phyloP scores from a whole-genome alignment of 768 basidiomycete species.

The Leucosporidium yakuticum region DNA sequence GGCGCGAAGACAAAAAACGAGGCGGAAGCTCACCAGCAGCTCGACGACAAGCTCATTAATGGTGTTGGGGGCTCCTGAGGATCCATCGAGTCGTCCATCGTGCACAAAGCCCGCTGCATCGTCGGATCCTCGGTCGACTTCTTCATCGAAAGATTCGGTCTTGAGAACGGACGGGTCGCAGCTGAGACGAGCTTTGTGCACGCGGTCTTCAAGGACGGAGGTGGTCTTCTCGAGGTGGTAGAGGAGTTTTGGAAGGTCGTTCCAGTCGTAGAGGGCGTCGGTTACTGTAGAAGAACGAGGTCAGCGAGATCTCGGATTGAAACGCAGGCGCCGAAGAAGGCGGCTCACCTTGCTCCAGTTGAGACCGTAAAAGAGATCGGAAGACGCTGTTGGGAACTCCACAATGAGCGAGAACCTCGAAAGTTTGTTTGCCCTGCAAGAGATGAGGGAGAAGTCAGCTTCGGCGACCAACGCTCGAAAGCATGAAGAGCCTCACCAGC shows the following conservation, averaged over 20 bases:
- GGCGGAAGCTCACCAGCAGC: slow-evolving; percentile 21
- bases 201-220: slow-evolving; percentile 17
- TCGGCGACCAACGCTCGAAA: neutral
- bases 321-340: too few species aligned
- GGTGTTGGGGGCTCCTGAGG: slow-evolving; percentile 14
- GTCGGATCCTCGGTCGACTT: neutral
- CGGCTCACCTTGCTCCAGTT: neutral
- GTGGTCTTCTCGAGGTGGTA: slow-evolving; percentile 7
- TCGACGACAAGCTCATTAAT: slow-evolving; percentile 22
- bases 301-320: neutral
- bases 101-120: slow-evolving; percentile 5
- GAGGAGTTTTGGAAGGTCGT: neutral
- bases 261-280: neutral
- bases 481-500: neutral
- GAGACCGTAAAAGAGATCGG: neutral
- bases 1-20: neutral
- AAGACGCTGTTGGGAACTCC: slow-evolving; percentile 14
- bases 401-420: slow-evolving; percentile 27
- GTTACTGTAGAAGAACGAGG: neutral
- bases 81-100: slow-evolving; percentile 19
- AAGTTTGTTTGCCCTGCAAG: slow-evolving; percentile 27
- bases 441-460: neutral
- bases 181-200: slow-evolving; percentile 10
- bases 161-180: slow-evolving; percentile 10
- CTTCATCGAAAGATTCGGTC: neutral